Conservation (phyloP, 805 yeast species). For the Myxozyma udenii region DNA sequence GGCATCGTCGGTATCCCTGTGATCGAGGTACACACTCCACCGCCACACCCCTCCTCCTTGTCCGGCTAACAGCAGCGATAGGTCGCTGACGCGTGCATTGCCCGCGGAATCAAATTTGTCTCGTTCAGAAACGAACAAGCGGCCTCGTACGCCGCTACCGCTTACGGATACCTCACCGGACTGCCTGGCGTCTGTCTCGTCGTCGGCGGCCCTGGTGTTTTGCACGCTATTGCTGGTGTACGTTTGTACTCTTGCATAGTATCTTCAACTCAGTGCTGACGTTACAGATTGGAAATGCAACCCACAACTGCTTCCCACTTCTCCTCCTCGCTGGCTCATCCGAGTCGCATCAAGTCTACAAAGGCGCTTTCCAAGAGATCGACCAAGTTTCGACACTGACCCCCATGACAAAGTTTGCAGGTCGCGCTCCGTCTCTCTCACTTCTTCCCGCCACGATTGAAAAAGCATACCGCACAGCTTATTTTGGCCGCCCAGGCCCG, state of each 20-base stretch:
- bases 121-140: slow-evolving; percentile 69
- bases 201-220: slow-evolving; percentile 74
- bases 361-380: slow-evolving; percentile 70
- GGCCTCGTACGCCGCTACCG: slow-evolving; percentile 73
- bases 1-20: slow-evolving; percentile 77
- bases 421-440: slow-evolving; percentile 41
- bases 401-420: slow-evolving; percentile 52
- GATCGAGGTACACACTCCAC: slow-evolving; percentile 63
- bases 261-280: no score
- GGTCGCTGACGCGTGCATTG: slow-evolving; percentile 56
- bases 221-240: slow-evolving; percentile 62
- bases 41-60: no score
- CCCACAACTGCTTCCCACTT: slow-evolving; percentile 62
- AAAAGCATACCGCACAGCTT: slow-evolving; percentile 47
- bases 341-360: slow-evolving; percentile 47
- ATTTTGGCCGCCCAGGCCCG: slow-evolving; percentile 57
- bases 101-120: slow-evolving; percentile 53
- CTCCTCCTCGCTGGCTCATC: slow-evolving; percentile 63
- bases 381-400: slow-evolving; percentile 56
- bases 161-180: slow-evolving; percentile 63
- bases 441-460: slow-evolving; percentile 44
- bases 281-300: slow-evolving; percentile 53
- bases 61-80: no score
- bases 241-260: background rate
- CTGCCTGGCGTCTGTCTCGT: slow-evolving; percentile 65